Base-by-base conservation (phyloP, 164 flowering plant genomes). In the Annona cherimola region DNA sequence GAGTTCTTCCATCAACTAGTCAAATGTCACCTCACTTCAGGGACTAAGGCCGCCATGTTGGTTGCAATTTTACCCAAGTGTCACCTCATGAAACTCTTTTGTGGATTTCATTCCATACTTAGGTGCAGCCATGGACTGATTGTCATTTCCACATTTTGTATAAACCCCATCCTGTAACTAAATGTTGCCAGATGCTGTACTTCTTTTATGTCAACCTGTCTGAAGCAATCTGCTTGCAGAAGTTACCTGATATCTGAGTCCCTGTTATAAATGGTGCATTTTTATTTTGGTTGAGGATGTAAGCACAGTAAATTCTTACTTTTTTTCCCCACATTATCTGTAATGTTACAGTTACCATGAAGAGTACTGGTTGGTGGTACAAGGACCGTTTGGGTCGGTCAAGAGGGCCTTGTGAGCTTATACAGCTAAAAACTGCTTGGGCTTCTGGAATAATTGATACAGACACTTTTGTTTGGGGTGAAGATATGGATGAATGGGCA, bases 401-500 rank as follows among this genome's bases (percentile, higher is more conserved):
- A 12, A 80, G 98, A 63, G 98, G 98, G 61, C 98, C 98, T 0
- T 83, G 76, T 76, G 91, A 92, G 79, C 78, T 94, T 45, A 88
- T 94, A 42, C 80, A 81, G 42, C 93, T 94, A 8, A 94, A 89
- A 77, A 89, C 97, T 62, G 97, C 98, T 12, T 94, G 96, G 96
- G 97, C 89, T 72, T 91, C 75, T 67, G 98, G 98, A 61, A 88
- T 94, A 43, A 94, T 94, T 79, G 97, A 94, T 67, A 90, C 84
- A 73, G 74, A 94, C 69, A 94, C 98, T 2, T 94, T 94, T 83
- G 85, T 94, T 63, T 94, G 98, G 98, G 94, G 93, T n/a, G 96
- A 90, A 60, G 98, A 94, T 84, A 83, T 92, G 95, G 98, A 92
- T 83, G 98, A 94, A 76, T 94, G 96, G 96, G 97, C 90, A 62